These are phyloP conservation scores for Coccinonectria pachysandricola DNA, from an alignment of 2,329 filamentous ascomycete genomes.

Conservation along the genomic window DNA sequence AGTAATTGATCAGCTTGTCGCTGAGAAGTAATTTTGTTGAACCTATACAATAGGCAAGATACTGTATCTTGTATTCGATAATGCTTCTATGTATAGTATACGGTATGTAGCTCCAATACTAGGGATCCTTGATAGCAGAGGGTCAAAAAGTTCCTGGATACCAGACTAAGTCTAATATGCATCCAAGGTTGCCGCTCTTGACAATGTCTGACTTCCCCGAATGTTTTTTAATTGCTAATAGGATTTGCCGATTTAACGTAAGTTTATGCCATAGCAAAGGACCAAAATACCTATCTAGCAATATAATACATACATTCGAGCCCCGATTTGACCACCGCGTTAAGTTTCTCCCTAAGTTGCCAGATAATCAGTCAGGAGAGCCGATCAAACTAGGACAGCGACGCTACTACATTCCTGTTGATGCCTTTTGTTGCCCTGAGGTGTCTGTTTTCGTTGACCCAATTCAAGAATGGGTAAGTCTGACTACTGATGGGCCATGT, in stretches of 20 bases:
- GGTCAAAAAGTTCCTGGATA: too few species aligned
- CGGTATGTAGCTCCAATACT: not conserved
- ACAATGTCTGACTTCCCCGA: too few species aligned
- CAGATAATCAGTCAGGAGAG: slow-evolving; percentile 1
- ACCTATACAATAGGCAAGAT: not conserved
- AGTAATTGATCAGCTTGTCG: slow-evolving; percentile 2
- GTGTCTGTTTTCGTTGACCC: not conserved
- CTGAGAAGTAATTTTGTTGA: slow-evolving; percentile 1
- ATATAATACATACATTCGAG: too few species aligned
- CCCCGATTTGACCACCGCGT: too few species aligned
- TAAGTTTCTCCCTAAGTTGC: slow-evolving; percentile 1
- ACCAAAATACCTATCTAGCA: too few species aligned
- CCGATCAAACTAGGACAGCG: slow-evolving; percentile 1
- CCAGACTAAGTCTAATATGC: too few species aligned
- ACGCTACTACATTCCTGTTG: slow-evolving; percentile 1
- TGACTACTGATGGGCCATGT: not conserved
- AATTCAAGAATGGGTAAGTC: not conserved
- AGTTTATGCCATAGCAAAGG: too few species aligned
- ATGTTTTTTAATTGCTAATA: too few species aligned
- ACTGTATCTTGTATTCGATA: not conserved
- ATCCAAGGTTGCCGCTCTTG: too few species aligned
- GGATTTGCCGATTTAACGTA: too few species aligned
- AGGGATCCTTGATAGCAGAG: too few species aligned
- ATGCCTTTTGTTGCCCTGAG: not conserved
- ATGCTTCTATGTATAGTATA: slow-evolving; percentile 1